These are phyloP conservation scores for Cercophora newfieldiana DNA, from an alignment of 495 filamentous ascomycete species.

Conservation along the genomic window DNA sequence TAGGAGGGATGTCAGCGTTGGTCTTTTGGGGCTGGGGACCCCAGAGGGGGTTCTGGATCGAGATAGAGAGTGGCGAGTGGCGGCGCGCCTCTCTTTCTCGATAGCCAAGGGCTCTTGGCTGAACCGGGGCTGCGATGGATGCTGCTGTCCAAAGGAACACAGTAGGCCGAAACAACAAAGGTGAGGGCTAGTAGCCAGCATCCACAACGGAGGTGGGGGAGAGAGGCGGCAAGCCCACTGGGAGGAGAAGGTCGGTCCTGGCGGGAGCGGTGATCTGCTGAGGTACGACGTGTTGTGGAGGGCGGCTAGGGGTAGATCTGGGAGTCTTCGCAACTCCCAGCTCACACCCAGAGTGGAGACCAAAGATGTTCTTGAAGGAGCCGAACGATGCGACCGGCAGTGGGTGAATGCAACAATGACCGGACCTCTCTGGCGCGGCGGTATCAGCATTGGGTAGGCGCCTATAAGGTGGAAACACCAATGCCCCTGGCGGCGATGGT, in stretches of 20 bases:
- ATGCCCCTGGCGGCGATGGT: slow-evolving; percentile 15
- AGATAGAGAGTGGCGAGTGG: slow-evolving; percentile 26
- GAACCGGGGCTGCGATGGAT: not conserved
- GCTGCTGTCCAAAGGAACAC: not conserved
- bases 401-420: slow-evolving; percentile 23
- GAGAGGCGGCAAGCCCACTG: not conserved
- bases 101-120: not conserved
- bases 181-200: not conserved
- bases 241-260: not conserved
- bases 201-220: too few relatives aligned
- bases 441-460: slow-evolving; percentile 7
- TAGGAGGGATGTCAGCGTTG: slow-evolving; percentile 4
- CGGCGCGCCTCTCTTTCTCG: slow-evolving; percentile 3
- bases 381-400: slow-evolving; percentile 20
- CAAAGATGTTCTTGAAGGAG: slow-evolving; percentile 16
- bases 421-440: slow-evolving; percentile 13
- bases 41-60: not conserved
- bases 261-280: not conserved
- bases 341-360: slow-evolving; percentile 20
- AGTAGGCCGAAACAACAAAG: not conserved
- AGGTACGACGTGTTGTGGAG: not conserved
- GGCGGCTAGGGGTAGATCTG: slow-evolving; percentile 17
- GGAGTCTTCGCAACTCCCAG: slow-evolving; percentile 16
- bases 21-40: not conserved
- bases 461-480: slow-evolving; percentile 11